Evolutionary conservation across 2,329 filamentous ascomycete species (phyloP), one percentile per base, ranked within the genome.

Genomic region (Fusarium sp.): DNA sequence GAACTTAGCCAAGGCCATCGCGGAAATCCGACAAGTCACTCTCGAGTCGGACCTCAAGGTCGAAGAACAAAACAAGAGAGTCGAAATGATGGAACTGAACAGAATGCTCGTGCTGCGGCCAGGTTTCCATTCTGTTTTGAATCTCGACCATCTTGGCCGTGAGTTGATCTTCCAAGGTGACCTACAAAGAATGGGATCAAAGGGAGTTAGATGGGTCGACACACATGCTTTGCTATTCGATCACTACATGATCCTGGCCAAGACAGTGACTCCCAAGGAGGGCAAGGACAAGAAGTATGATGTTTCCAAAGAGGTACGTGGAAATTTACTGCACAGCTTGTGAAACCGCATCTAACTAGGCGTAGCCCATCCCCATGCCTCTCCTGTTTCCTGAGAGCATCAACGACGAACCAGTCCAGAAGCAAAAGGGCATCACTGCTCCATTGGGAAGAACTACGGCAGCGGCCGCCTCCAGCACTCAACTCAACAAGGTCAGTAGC

Each of bases 201-300:
- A 94, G 81, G 91, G 95, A 64, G 96, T 98, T 80, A 92, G 92
- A 72, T 98, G 96, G 92, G 91, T 98, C 13, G 96, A 99, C 78
- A 97, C 94, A 1, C 95, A 98, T 80, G 95, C 94, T 6, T 89
- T 99, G 51, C 88, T 99, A 1, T 98, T 99, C 79, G 97, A 99
- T 79, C 95, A 99, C 83, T 99, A 98, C 81, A 88, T 99, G 42
- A 95, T 99, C 39, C 85, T 99, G 50, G 93, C 96, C 44, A 99
- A 99, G 85, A 88, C 94, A 13, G 87, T 91, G 8, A 86, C 88
- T 17, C 86, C 91, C 51, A 94, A 95, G 78, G 90, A 91, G 50
- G 88, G 90, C 50, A 90, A 89, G 54, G 89, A 92, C 61, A 96
- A 93, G 83, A 94, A 94, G 77, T 99, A 96, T 77, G 96, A 99